Conservation (phyloP, 2,329 filamentous ascomycete genomes). For the Nemania sp. region DNA sequence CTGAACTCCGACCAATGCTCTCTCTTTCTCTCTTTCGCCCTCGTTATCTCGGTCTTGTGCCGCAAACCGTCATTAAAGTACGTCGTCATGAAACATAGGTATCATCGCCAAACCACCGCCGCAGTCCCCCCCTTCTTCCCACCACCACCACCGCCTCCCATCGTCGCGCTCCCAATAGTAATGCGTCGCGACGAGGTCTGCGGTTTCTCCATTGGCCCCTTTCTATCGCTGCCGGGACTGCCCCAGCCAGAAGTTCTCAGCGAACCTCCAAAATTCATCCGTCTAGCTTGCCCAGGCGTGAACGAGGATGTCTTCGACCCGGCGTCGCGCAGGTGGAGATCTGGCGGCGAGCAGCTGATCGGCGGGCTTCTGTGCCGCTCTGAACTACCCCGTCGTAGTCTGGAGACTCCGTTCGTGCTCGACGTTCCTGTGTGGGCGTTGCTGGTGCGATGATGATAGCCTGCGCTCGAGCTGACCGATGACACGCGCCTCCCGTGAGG, state of each 20-base stretch:
- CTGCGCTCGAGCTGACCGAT: conserved; percentile 46
- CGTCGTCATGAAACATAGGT: not conserved
- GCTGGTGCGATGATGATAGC: conserved; percentile 37
- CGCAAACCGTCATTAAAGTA: not conserved
- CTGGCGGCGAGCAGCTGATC: conserved; percentile 54
- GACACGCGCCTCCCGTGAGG: conserved; percentile 49
- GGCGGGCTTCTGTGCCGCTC: conserved; percentile 58
- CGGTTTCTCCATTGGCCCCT: conserved; percentile 13
- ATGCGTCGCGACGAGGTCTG: conserved; percentile 43
- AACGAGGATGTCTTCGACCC: conserved; percentile 37
- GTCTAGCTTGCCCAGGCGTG: conserved; percentile 58
- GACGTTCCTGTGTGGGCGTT: conserved; percentile 46
- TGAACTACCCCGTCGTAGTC: conserved; percentile 53
- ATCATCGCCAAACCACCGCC: conserved; percentile 6
- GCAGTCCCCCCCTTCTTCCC: conserved; percentile 26
- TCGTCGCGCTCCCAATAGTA: conserved; percentile 47
- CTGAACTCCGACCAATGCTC: conserved; percentile 24
- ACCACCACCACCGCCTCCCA: conserved; percentile 24
- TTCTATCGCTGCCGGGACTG: conserved; percentile 30
- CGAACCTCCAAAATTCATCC: conserved; percentile 55
- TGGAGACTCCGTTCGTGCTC: conserved; percentile 58
- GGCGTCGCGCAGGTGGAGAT: conserved; percentile 44
- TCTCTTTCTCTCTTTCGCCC: not conserved
- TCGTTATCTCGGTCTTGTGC: not conserved
- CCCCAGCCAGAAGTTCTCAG: conserved; percentile 24